Conservation (phyloP, 345 rosid species). For the Microthlaspi erraticum region DNA sequence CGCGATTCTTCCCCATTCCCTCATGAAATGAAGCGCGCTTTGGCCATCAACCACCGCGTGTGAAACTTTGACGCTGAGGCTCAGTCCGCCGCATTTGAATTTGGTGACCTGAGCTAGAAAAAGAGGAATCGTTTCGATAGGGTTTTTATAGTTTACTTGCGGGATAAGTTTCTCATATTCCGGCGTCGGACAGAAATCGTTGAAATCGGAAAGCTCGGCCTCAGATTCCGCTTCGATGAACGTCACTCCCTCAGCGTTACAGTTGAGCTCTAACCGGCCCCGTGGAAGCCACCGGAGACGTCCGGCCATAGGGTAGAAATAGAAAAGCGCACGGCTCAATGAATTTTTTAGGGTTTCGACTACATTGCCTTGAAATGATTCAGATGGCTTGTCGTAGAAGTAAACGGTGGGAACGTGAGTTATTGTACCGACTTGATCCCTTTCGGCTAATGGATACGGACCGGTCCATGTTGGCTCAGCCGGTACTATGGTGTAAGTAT, state of each 20-base stretch:
- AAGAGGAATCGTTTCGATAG: constrained; percentile 53
- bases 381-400: constrained; percentile 51
- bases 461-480: constrained; percentile 52
- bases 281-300: constrained; percentile 56
- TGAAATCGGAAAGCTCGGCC: constrained; percentile 44
- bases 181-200: constrained; percentile 46
- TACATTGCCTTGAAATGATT: constrained; percentile 41
- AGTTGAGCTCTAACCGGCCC: constrained; percentile 56
- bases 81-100: constrained; percentile 61
- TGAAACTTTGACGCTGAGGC: constrained; percentile 54
- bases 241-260: constrained; percentile 51
- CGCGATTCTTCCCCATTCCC: constrained; percentile 61
- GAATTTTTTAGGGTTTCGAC: constrained; percentile 49
- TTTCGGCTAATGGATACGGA: constrained; percentile 50
- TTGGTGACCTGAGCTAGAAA: constrained; percentile 56
- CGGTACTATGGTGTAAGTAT: constrained; percentile 48
- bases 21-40: constrained; percentile 58
- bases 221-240: constrained; percentile 55
- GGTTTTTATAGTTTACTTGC: constrained; percentile 51
- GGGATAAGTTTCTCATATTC: constrained; percentile 51
- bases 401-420: constrained; percentile 70
- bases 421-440: constrained; percentile 61
- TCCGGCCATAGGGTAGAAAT: constrained; percentile 69
- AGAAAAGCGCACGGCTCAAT: constrained; percentile 47
- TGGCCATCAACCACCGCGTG: constrained; percentile 63